Evolutionary conservation across 2,329 filamentous ascomycete genomes (phyloP), one percentile per base, ranked within the genome.

Genomic region (Graphium sp.): DNA sequence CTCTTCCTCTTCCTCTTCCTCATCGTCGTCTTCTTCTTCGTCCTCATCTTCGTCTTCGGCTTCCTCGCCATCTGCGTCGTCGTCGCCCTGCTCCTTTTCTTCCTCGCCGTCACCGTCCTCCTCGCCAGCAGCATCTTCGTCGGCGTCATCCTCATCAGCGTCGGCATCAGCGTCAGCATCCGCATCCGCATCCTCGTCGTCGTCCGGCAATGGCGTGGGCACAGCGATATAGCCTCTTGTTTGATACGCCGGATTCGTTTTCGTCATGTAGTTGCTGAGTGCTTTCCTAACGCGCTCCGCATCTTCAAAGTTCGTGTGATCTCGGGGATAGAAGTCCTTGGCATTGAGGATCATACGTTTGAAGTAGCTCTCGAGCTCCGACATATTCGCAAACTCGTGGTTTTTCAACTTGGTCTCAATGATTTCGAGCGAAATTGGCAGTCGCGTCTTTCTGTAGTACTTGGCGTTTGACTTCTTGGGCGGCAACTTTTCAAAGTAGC

Each of bases 261-360:
- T 79, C 32, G 74, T 76, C 83, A 92, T 92, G 48, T 74, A 83
- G 43, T 85, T 87, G 47, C 79, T 85, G 22, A 87, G 63, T 4
- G 82, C 75, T 53, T 92, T 93, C 26, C 84, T 68, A 25, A 93
- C 68, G 27, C 82, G 72, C 50, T 93, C 84, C 7, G 84, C 82
- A 54, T 93, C 83, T 24, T 83, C 76, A 45, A 77, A 87, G 21
- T 78, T 62, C 32, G 71, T 56, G 0, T 80, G 82, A 24, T 65
- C 66, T 39, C 76, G 76, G 34, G 74, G 63, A 43, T 87, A 87
- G 53, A 72, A 89, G 30, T 82, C 74, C 49, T 92, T 92, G 20
- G 80, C 81, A 44, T 92, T 93, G 37, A 72, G 66, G 31, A 92
- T 77, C 64, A 93, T 79, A 37, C 83, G 74, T 57, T 89, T 91